phyloP scores from a whole-genome alignment of 169 alveolate genomes.

The Cryptosporidium ryanae region DNA sequence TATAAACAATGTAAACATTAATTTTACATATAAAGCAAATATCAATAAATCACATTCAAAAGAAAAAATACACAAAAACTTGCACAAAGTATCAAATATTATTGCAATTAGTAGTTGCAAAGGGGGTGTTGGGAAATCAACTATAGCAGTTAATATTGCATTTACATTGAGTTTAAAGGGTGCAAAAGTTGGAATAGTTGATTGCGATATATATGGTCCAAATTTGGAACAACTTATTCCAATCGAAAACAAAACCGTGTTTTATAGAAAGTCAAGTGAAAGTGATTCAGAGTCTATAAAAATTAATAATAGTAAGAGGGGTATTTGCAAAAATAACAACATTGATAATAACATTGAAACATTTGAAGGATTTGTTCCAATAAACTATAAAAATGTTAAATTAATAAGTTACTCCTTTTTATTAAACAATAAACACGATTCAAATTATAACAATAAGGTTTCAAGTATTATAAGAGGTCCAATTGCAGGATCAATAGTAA shows the following conservation, averaged over 20 bases:
- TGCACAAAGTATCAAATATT: constrained; percentile 85
- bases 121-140: constrained; percentile 99
- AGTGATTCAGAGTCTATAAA: neutral
- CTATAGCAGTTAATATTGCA: constrained; percentile 92
- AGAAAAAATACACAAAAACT: constrained; percentile 74
- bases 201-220: constrained; percentile 97
- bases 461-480: constrained; percentile 94
- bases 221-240: constrained; percentile 93
- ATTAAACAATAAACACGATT: constrained; percentile 43
- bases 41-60: constrained; percentile 38
- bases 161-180: constrained; percentile 87
- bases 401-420: constrained; percentile 86
- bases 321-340: constrained; percentile 23
- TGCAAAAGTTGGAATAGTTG: constrained; percentile 93
- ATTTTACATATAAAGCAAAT: constrained; percentile 44
- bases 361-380: constrained; percentile 80
- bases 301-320: constrained; percentile 13
- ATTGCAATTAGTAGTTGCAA: constrained; percentile 94
- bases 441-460: constrained; percentile 10
- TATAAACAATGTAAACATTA: constrained; percentile 78
- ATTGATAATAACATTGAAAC: constrained; percentile 81
- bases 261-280: constrained; percentile 36
- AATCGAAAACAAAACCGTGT: constrained; percentile 40
- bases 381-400: constrained; percentile 88
- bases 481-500: constrained; percentile 90